Base-by-base conservation (phyloP, 2,329 filamentous ascomycete genomes). In the Sclerotinia trifoliorum region DNA sequence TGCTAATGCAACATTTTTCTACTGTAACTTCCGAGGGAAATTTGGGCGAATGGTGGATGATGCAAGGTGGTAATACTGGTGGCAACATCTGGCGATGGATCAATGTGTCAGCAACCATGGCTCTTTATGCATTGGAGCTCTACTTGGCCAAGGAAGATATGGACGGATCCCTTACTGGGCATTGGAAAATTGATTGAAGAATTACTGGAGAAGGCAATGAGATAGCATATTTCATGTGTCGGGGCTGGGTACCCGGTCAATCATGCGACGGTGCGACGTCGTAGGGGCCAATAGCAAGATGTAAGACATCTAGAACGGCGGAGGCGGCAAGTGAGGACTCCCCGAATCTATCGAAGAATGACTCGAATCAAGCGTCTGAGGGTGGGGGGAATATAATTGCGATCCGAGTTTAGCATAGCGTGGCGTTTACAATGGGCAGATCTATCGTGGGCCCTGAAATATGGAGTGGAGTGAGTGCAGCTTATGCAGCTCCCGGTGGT, bases 1-100 rank as follows among this genome's bases (percentile, higher is more conserved):
- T 99, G 63, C 81, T 99, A 46, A 90, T 98, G 82, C 95, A 98
- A 78, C 95, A 99, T 79, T 98, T 99, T 77, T 91, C 93, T 6
- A 90, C 91, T 15, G 90, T 85, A 21, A 86, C 81, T 29, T 81
- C 84, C 65, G 87, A 90, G 71, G 87, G 86, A 35, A 81, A 85
- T 68, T 85, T 88, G 70, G 86, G 85, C 21, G 86, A 88, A 70
- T 90, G 94, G 83, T 97, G 94, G 93, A 94, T 90, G 2, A 88
- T 91, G 64, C 89, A 94, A 75, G 92, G 92, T 21, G 92, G 91
- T 7, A 92, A 93, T 74, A 83, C 88, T 5, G 93, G 92, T 17
- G 92, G 93, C 24, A 96, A 95, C 77, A 85, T 91, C 24, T 97
- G 93, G 92, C 86, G 94, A 66, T 98, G 95, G 95, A 86, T 95